These are phyloP conservation scores for Galeopsis tetrahit DNA, from an alignment of 257 asterid genomes.

Conservation along the genomic window DNA sequence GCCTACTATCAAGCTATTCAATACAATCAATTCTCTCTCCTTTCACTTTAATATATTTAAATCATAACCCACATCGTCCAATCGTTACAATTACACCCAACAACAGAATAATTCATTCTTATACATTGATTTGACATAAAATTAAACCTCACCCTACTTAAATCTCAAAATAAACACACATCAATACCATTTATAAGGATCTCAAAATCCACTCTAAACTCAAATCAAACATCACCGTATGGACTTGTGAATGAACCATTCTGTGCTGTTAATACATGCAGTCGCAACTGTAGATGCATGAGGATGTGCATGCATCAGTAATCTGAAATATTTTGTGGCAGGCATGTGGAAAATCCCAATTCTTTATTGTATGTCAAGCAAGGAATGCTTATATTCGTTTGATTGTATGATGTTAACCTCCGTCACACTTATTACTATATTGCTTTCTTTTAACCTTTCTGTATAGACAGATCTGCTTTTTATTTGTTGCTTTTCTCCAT, in stretches of 20 bases:
- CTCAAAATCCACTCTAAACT: too few species aligned
- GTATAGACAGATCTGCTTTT: constrained; percentile 15
- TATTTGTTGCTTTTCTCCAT: constrained; percentile 1
- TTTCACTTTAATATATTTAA: too few species aligned
- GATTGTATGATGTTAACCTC: constrained; percentile 20
- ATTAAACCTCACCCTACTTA: too few species aligned
- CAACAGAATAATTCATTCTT: too few species aligned
- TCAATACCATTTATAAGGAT: too few species aligned
- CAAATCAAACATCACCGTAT: neutral
- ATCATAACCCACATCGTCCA: too few species aligned
- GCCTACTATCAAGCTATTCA: too few species aligned
- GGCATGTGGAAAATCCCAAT: constrained; percentile 24
- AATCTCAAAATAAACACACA: too few species aligned
- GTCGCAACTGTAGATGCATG: constrained; percentile 22
- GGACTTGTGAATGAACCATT: constrained; percentile 24
- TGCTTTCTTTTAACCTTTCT: constrained; percentile 12
- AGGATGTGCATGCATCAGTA: constrained; percentile 13
- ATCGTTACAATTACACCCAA: too few species aligned
- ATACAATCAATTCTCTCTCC: too few species aligned
- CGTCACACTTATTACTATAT: constrained; percentile 1
- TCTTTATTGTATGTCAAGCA: constrained; percentile 25
- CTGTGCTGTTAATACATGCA: constrained; percentile 24
- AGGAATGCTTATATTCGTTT: constrained; percentile 15
- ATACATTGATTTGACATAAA: too few species aligned
- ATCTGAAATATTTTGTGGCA: constrained; percentile 23